Evolutionary conservation across 2,329 filamentous ascomycete genomes (phyloP), one percentile per base, ranked within the genome.

Genomic region (Clonostachys solani): DNA sequence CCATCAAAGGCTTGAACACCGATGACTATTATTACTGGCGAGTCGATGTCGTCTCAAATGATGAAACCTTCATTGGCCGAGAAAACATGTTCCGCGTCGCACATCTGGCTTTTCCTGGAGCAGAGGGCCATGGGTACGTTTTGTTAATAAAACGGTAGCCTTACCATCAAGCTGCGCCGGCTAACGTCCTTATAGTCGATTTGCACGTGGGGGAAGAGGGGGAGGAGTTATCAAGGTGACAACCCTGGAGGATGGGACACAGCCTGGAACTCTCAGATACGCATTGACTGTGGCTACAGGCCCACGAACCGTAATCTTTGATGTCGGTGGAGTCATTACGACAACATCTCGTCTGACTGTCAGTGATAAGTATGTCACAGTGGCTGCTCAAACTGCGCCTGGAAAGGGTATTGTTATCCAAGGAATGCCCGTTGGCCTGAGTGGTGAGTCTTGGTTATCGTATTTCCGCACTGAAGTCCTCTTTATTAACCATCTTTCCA

Each of bases 371-470:
- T 70, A 71, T 38, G 62, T 74, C 18, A 69, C 64, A 2, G 68
- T 77, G 37, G 66, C 74, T 1, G 73, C 73, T 2, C 72, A 77
- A 53, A 76, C 73, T 2, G 74, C 74, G 4, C 73, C 73, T 0
- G 71, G 72, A 1, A 71, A 68, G 36, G 68, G 69, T 13, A 67
- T 56, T 19, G 55, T 52, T 5, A 47, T 65, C 29, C 60, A 61
- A 42, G 63, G 63, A 2, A 51, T 53, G 41, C 63, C 63, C 1
- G 38, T 65, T 3, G 61, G 62, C 8, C 54, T 65, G 2, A 61
- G 54, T 6, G 62, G 62, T 40, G 12, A 38, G 36, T n/a, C 7
- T 29, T 29, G 1, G 6, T 4, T 29, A 29, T 29, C 23, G 3
- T 29, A 29, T 29, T 29, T 9, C 4, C 8, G 2, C 23, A 29